Conservation (phyloP, 192 early-diverging fungal genomes). For the Linnemannia hyalina region DNA sequence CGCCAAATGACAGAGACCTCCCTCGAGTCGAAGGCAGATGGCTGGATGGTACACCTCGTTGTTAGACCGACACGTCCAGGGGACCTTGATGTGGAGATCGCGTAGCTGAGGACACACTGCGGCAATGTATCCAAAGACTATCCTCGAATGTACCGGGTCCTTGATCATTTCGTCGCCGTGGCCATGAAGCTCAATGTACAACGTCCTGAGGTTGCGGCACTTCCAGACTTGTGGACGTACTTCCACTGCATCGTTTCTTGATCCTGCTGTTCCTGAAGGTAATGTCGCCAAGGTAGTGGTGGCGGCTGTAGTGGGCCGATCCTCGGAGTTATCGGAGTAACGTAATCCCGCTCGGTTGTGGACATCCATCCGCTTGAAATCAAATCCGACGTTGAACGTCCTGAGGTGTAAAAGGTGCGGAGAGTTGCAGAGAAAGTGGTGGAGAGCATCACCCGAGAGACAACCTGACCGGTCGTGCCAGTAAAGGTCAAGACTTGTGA, state of each 20-base stretch:
- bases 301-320: not conserved
- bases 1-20: not conserved
- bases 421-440: not conserved
- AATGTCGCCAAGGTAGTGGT: not conserved
- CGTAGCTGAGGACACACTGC: not conserved
- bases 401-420: not conserved
- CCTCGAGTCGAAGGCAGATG: not conserved
- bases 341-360: constrained; percentile 4
- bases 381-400: not conserved
- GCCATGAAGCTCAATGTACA: constrained; percentile 4
- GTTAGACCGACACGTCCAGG: not conserved
- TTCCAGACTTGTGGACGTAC: not conserved
- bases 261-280: not conserved
- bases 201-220: not conserved
- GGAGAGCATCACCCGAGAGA: not conserved
- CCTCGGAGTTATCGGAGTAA: not conserved
- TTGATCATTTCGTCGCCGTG: not conserved
- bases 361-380: not conserved
- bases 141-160: not conserved
- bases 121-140: not conserved
- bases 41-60: not conserved
- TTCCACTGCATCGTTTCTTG: not conserved
- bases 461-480: constrained; percentile 1
- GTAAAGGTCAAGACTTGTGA: not conserved
- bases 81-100: not conserved